These are phyloP conservation scores for Talaromyces pinophilus DNA, from an alignment of 2,329 filamentous ascomycete genomes.

Conservation along the genomic window DNA sequence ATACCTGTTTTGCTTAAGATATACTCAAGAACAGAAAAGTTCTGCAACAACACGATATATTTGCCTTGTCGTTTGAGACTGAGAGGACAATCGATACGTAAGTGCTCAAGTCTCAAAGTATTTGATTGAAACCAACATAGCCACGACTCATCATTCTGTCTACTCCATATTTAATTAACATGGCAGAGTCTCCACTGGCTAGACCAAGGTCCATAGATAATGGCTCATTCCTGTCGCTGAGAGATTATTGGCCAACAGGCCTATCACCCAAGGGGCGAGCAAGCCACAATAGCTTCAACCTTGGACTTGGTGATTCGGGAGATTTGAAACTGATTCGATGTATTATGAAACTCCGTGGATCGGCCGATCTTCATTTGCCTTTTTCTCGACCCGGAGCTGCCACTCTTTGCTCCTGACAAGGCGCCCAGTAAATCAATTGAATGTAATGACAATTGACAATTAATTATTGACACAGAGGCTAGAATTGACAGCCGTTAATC, in stretches of 20 bases:
- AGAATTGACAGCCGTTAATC: neutral
- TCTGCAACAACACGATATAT: neutral
- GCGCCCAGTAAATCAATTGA: neutral
- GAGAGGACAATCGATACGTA: neutral
- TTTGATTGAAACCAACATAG: neutral
- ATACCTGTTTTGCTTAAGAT: too few species aligned
- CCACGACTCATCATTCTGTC: neutral
- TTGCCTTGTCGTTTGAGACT: neutral
- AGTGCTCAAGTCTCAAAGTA: neutral
- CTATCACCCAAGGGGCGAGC: conserved; percentile 4
- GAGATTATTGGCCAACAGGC: neutral
- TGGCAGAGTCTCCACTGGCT: conserved; percentile 1
- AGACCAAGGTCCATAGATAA: neutral
- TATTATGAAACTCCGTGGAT: neutral
- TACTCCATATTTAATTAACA: neutral
- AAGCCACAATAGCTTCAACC: conserved; percentile 5
- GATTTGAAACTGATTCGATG: neutral
- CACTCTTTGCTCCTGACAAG: neutral
- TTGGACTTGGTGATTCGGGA: neutral
- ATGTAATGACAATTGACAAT: neutral
- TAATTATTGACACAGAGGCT: neutral
- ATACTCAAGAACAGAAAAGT: too few species aligned
- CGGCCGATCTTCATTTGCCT: neutral
- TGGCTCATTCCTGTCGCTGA: neutral
- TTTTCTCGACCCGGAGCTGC: neutral